Conservation (phyloP, 768 basidiomycete species). For the Calocybe indica region DNA sequence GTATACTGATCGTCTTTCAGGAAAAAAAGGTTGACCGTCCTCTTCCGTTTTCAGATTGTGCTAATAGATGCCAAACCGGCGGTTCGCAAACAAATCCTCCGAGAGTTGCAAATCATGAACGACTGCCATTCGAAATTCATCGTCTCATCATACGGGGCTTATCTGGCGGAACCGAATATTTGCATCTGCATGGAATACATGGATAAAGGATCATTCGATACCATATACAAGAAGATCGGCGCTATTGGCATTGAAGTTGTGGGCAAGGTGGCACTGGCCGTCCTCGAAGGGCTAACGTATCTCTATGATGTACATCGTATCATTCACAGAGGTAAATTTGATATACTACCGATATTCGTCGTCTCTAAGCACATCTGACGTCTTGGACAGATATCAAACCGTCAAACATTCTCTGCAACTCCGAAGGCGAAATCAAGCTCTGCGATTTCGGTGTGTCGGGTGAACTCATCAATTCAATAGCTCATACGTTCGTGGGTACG, state of each 20-base stretch:
- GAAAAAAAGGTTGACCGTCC: neutral
- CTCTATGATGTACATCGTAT: slow-evolving; percentile 96
- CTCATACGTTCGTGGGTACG: slow-evolving; percentile 98
- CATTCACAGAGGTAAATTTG: slow-evolving; percentile 88
- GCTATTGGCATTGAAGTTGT: slow-evolving; percentile 91
- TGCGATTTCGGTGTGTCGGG: slow-evolving; percentile 99
- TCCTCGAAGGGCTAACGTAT: slow-evolving; percentile 93
- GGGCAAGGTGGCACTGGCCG: slow-evolving; percentile 87
- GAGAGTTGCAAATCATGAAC: slow-evolving; percentile 98
- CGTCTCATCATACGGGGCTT: slow-evolving; percentile 96
- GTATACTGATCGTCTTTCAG: slow-evolving; percentile 33
- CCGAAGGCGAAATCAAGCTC: slow-evolving; percentile 93
- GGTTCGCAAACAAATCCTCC: slow-evolving; percentile 93
- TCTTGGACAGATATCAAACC: slow-evolving; percentile 86
- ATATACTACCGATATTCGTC: neutral
- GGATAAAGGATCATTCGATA: slow-evolving; percentile 92
- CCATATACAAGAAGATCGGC: slow-evolving; percentile 92
- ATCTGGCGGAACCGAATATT: slow-evolving; percentile 93
- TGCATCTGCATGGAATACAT: slow-evolving; percentile 98
- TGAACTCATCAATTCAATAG: slow-evolving; percentile 97
- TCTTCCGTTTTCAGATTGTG: slow-evolving; percentile 59
- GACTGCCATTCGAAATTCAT: slow-evolving; percentile 91
- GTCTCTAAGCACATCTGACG: neutral
- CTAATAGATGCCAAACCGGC: slow-evolving; percentile 94
- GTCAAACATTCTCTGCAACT: slow-evolving; percentile 94